Conservation (phyloP, 2,329 filamentous ascomycete species). For the Colletotrichum cuscutae region DNA sequence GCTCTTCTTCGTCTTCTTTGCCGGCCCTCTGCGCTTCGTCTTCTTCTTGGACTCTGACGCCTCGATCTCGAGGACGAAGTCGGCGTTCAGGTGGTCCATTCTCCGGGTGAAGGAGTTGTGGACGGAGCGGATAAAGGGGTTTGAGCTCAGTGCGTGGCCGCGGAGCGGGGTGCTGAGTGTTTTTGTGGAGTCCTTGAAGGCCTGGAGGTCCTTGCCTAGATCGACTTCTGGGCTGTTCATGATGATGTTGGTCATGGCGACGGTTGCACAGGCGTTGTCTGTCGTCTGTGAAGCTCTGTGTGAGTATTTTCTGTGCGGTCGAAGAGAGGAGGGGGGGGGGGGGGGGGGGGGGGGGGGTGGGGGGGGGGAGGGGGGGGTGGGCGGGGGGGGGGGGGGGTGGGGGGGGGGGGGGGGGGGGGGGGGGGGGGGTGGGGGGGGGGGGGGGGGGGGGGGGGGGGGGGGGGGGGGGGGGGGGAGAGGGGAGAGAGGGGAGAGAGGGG, state of each 20-base stretch:
- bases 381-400: too few relatives aligned
- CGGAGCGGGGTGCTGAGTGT: constrained; percentile 76
- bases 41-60: constrained; percentile 53
- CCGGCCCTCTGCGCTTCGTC: constrained; percentile 43
- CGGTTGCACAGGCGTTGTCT: constrained; percentile 88
- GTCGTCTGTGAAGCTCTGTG: constrained; percentile 65
- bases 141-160: constrained; percentile 79
- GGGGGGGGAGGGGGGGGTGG: too few relatives aligned
- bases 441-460: too few relatives aligned
- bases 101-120: constrained; percentile 90
- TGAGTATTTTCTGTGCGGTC: not conserved
- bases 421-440: too few relatives aligned
- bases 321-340: too few relatives aligned
- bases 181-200: constrained; percentile 79
- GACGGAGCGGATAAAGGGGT: constrained; percentile 79
- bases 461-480: too few relatives aligned
- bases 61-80: constrained; percentile 72
- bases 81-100: constrained; percentile 79
- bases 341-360: too few relatives aligned
- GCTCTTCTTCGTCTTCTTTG: constrained; percentile 51
- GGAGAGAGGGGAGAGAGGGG: not conserved
- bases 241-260: constrained; percentile 91
- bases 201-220: constrained; percentile 75
- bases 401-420: too few relatives aligned
- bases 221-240: constrained; percentile 79